Evolutionary conservation across 495 filamentous ascomycete genomes (phyloP).

Genomic region (Aspergillus ostianus): DNA sequence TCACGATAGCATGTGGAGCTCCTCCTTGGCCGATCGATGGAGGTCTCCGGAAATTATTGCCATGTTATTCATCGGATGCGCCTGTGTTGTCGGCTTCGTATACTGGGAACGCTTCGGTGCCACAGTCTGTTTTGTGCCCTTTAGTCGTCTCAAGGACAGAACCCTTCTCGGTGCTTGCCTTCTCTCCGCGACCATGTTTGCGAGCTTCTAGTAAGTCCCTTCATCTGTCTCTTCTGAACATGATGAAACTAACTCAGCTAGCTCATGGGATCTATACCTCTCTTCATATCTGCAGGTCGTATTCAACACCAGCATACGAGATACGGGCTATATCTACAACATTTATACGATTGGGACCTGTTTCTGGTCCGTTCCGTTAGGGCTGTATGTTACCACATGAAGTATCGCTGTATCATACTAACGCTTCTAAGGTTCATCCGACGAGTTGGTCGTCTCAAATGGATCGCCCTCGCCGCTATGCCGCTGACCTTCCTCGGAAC

Average conservation of each 20-base stretch:
- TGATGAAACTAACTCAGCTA: conserved; percentile 42
- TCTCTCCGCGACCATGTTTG: conserved; percentile 4
- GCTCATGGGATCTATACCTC: conserved; percentile 60
- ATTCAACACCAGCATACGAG: conserved; percentile 46
- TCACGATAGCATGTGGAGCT: conserved; percentile 14
- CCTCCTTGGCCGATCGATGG: conserved; percentile 6
- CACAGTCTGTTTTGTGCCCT: conserved; percentile 6
- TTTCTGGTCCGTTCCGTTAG: conserved; percentile 41
- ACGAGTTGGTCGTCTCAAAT: conserved; percentile 49
- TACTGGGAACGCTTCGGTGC: conserved; percentile 9
- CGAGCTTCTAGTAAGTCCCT: conserved; percentile 45
- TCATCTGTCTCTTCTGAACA: conserved; percentile 43
- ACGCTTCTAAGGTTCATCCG: conserved; percentile 37
- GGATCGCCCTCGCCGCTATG: conserved; percentile 52
- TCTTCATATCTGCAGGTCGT: conserved; percentile 67
- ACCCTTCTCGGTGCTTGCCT: conserved; percentile 5
- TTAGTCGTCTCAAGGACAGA: conserved; percentile 6
- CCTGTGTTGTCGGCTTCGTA: conserved; percentile 3
- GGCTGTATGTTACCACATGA: conserved; percentile 16
- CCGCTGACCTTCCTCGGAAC: conserved; percentile 53
- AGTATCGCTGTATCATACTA: not conserved
- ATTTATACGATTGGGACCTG: conserved; percentile 45
- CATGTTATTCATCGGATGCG: conserved; percentile 2
- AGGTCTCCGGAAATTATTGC: conserved; percentile 6
- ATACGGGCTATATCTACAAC: conserved; percentile 52